Evolutionary conservation across 1,284 basidiomycete genomes (phyloP).

Genomic region (Omphalotus olearius): DNA sequence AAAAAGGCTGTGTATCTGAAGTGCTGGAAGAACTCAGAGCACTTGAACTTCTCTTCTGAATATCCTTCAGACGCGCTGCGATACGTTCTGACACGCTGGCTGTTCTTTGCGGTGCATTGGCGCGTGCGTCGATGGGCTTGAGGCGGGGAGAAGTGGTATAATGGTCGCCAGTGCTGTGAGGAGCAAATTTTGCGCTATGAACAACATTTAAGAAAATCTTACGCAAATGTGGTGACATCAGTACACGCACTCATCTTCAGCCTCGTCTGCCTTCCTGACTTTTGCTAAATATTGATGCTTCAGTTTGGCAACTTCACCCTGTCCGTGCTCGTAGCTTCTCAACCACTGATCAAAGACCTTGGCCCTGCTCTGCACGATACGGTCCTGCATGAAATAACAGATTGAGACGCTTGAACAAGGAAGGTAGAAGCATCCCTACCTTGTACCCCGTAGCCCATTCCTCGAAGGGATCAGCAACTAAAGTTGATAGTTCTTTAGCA

Average conservation of each 20-base stretch:
- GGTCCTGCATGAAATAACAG: slow-evolving; percentile 40
- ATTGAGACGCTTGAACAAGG: background rate
- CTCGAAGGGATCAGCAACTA: slow-evolving; percentile 72
- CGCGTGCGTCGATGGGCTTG: slow-evolving; percentile 48
- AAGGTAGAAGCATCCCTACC: slow-evolving; percentile 31
- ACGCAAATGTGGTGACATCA: background rate
- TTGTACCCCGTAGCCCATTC: slow-evolving; percentile 69
- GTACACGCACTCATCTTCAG: slow-evolving; percentile 79
- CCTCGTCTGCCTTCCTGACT: slow-evolving; percentile 79
- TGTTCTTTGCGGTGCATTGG: slow-evolving; percentile 52
- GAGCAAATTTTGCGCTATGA: slow-evolving; percentile 78
- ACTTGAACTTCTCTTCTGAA: slow-evolving; percentile 54
- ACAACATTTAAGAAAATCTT: slow-evolving; percentile 2
- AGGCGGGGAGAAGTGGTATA: slow-evolving; percentile 75
- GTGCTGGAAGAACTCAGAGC: slow-evolving; percentile 17
- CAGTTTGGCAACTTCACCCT: slow-evolving; percentile 63
- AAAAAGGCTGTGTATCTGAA: slow-evolving; percentile 20
- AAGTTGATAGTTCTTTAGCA: slow-evolving; percentile 61
- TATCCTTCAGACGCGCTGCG: slow-evolving; percentile 66
- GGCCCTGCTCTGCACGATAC: slow-evolving; percentile 50
- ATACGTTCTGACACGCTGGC: slow-evolving; percentile 77
- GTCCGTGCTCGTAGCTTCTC: slow-evolving; percentile 61
- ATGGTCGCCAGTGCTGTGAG: slow-evolving; percentile 59
- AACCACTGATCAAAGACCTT: slow-evolving; percentile 69
- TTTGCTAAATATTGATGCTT: slow-evolving; percentile 78